These are phyloP conservation scores for Vigna nakashimae DNA, from an alignment of 306 rosid species.

Conservation along the genomic window DNA sequence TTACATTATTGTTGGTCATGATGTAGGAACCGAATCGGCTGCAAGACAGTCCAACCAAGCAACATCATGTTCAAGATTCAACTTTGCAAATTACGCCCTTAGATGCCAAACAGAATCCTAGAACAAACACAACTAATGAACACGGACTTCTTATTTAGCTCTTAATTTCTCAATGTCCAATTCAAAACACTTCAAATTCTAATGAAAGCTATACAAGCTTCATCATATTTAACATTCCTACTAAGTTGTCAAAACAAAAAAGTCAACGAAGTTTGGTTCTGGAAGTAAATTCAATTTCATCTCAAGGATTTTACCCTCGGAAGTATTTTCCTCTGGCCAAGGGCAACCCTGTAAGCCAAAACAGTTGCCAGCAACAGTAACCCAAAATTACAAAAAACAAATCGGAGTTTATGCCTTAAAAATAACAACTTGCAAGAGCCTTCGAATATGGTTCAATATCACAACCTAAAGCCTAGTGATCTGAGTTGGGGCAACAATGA, in stretches of 20 bases:
- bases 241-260: background rate
- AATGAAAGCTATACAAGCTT: background rate
- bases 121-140: slow-evolving; percentile 13
- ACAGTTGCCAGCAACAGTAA: background rate
- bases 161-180: slow-evolving; percentile 12
- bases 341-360: background rate
- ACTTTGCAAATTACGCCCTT: background rate
- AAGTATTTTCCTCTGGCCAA: background rate
- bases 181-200: background rate
- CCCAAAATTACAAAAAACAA: slow-evolving; percentile 23
- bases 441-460: slow-evolving; percentile 11
- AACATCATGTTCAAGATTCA: background rate
- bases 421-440: background rate
- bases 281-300: slow-evolving; percentile 2
- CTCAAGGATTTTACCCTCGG: background rate
- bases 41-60: slow-evolving; percentile 30
- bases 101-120: background rate
- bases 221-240: background rate
- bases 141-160: background rate
- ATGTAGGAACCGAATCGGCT: slow-evolving; percentile 43
- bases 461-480: background rate
- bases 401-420: background rate
- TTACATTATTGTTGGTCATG: slow-evolving; percentile 59
- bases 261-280: background rate
- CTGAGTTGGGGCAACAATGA: slow-evolving; percentile 5